These are phyloP conservation scores for Candida glucosophila DNA, from an alignment of 1,139 yeast genomes.

Conservation along the genomic window DNA sequence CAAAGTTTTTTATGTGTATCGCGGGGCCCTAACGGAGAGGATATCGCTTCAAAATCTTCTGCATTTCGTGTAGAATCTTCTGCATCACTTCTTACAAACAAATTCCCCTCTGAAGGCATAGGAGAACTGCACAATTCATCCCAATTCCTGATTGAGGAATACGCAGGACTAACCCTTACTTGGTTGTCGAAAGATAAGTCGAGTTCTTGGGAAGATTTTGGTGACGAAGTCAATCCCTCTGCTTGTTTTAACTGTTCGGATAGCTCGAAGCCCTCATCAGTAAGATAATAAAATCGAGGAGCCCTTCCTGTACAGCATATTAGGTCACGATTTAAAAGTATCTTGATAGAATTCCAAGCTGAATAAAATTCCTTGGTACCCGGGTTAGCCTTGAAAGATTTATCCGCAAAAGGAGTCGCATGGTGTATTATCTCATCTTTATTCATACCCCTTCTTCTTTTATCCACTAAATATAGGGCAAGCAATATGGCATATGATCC, in stretches of 20 bases:
- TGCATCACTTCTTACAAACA: background rate
- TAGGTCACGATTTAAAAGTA: conserved; percentile 53
- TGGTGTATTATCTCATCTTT: conserved; percentile 48
- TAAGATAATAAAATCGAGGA: conserved; percentile 54
- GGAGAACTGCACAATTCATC: conserved; percentile 2
- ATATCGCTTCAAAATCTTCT: background rate
- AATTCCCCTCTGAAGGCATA: background rate
- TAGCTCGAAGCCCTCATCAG: conserved; percentile 63
- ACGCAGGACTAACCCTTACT: conserved; percentile 16
- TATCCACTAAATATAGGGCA: conserved; percentile 50
- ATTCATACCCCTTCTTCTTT: conserved; percentile 41
- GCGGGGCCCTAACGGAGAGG: no score
- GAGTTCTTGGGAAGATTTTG: conserved; percentile 8
- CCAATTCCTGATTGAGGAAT: conserved; percentile 1
- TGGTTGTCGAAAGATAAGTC: conserved; percentile 31
- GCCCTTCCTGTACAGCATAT: conserved; percentile 48
- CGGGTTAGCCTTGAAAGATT: conserved; percentile 58
- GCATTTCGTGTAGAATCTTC: background rate
- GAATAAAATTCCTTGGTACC: conserved; percentile 57
- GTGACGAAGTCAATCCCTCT: conserved; percentile 27
- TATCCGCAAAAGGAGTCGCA: conserved; percentile 58
- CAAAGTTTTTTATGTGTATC: no score
- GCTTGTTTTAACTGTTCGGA: conserved; percentile 50
- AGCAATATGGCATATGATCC: conserved; percentile 84
- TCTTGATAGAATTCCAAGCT: conserved; percentile 72